phyloP scores from a whole-genome alignment of 345 rosid species.

The Pseudoturritis turrita region DNA sequence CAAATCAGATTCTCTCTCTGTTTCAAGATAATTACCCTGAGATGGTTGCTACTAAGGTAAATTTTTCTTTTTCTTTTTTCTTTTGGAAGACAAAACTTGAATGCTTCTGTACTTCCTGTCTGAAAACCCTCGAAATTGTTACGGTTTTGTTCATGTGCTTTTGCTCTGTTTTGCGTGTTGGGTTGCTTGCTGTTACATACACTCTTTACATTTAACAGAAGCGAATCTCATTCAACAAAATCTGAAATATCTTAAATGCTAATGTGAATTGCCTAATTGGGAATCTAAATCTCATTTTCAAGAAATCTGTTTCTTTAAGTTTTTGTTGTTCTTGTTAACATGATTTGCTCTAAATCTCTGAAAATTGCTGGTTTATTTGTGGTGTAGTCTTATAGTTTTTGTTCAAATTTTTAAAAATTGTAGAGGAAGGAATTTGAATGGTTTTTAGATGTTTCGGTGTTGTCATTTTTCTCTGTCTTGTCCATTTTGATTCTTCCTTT shows the following conservation, averaged over 20 bases:
- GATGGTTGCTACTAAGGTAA: slow-evolving; percentile 98
- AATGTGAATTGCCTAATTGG: not conserved
- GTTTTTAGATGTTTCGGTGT: slow-evolving; percentile 23
- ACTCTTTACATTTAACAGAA: slow-evolving; percentile 7
- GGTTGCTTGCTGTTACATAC: slow-evolving; percentile 8
- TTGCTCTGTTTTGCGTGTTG: slow-evolving; percentile 32
- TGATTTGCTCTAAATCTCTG: not conserved
- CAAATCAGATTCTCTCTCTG: slow-evolving; percentile 81
- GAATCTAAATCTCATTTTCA: not conserved
- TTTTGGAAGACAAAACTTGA: slow-evolving; percentile 2
- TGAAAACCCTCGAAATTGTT: slow-evolving; percentile 14
- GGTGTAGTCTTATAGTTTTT: not conserved
- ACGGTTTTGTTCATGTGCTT: slow-evolving; percentile 12
- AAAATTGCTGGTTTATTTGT: not conserved
- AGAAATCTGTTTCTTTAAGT: not conserved
- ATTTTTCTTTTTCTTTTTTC: not conserved
- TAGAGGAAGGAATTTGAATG: not conserved
- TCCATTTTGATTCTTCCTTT: slow-evolving; percentile 14
- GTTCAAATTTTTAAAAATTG: slow-evolving; percentile 20
- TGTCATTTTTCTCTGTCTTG: slow-evolving; percentile 17
- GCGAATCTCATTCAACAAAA: slow-evolving; percentile 1
- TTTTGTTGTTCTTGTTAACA: not conserved
- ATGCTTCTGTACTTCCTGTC: slow-evolving; percentile 21
- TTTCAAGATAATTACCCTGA: slow-evolving; percentile 99
- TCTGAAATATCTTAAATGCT: slow-evolving; percentile 11